Base-by-base conservation (phyloP, 768 basidiomycete species). In the Russula sp. region DNA sequence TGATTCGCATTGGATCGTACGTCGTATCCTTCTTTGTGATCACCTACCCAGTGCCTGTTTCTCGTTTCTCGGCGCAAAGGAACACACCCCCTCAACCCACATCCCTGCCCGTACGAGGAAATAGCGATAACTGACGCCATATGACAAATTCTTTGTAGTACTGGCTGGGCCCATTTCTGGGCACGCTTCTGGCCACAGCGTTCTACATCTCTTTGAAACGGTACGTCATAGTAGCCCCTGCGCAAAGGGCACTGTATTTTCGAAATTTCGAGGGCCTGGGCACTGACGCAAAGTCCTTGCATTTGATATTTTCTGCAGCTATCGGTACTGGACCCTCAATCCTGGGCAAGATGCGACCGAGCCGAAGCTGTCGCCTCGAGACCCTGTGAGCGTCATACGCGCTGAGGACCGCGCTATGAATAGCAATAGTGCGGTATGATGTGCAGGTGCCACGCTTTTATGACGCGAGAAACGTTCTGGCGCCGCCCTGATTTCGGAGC, bases 151-250 rank as follows among this genome's bases (percentile, higher is more conserved):
- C 37, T 57, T 52, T 31, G 14, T 60, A 87, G 84, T 87, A 87
- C 69, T 87, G 86, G 87, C 73, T 88, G 9, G 88, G 89, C 44
- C 87, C 87, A 0, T 80, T 80, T 58, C 76, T 89, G 22, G 88
- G 89, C 35, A 79, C 85, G 6, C 70, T 90, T 10, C 76, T 90
- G 9, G 85, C 75, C 37, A 77, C 81, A 16, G 77, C 69, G 6
- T 78, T 89, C 68, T 91, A 88, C 70, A 70, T 77, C 39, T 64
- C 79, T 20, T 77, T 88, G 62, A 88, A 88, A 70, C 75, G 68
- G 79, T 80, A 64, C 66, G 76, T 74, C 31, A 44, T 31, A 27
- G 45, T 32, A n/a, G 52, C 13, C 57, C 6, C 51, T 32, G 39
- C 18, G 34, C n/a, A 20, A 47, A 22, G 47, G 45, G 1, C 2